These are phyloP conservation scores for Leccinum fibrillosum DNA, from an alignment of 768 basidiomycete species.

Conservation along the genomic window DNA sequence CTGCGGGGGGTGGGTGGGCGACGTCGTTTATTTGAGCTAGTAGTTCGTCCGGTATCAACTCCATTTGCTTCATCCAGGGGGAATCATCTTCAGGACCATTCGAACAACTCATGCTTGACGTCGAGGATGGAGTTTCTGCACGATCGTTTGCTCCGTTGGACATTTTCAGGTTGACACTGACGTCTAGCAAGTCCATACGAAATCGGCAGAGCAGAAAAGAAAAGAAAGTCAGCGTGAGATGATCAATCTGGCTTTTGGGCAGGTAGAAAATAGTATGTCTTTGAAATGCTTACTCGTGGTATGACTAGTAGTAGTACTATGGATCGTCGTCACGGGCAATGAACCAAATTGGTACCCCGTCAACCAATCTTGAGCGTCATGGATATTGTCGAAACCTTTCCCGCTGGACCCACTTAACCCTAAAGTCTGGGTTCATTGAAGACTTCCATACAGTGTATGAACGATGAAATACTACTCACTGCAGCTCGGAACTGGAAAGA, in stretches of 20 bases:
- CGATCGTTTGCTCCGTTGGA: constrained; percentile 1
- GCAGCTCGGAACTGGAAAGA: constrained; percentile 22
- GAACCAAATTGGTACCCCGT: constrained; percentile 10
- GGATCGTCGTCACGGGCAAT: constrained; percentile 6
- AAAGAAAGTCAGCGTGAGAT: background rate
- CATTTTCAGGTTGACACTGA: constrained; percentile 21
- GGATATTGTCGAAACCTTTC: constrained; percentile 30
- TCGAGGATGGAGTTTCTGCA: constrained; percentile 2
- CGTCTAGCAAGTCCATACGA: constrained; percentile 4
- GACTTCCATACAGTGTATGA: background rate
- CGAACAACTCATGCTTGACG: background rate
- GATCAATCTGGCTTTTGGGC: background rate
- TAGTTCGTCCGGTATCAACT: background rate
- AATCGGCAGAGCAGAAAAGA: background rate
- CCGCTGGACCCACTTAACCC: constrained; percentile 32
- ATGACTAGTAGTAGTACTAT: background rate
- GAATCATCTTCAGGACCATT: background rate
- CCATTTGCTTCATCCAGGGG: background rate
- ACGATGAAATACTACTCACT: constrained; percentile 12
- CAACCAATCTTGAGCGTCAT: constrained; percentile 28
- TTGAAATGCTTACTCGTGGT: constrained; percentile 10
- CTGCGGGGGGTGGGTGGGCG: background rate
- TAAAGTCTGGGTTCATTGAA: constrained; percentile 16
- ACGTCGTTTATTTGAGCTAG: background rate
- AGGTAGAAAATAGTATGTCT: background rate